These are phyloP conservation scores for Rosa lucieae DNA, from an alignment of 306 rosid genomes.

Conservation along the genomic window DNA sequence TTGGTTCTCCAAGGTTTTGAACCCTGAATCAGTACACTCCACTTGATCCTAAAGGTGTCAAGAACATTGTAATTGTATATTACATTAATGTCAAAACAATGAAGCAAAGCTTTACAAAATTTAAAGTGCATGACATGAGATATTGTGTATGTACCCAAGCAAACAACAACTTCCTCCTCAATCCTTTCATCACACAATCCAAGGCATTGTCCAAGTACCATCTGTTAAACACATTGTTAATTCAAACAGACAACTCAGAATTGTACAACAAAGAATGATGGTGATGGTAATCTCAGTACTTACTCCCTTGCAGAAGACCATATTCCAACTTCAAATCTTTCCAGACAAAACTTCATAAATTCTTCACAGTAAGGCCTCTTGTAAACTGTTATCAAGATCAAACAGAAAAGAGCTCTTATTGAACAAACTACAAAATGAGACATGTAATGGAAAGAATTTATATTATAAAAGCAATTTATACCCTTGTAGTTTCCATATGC, in stretches of 20 bases:
- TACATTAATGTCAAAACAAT: background rate
- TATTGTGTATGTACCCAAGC: slow-evolving; percentile 25
- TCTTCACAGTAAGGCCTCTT: slow-evolving; percentile 36
- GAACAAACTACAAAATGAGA: background rate
- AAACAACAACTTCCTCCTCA: background rate
- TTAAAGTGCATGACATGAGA: too few relatives aligned
- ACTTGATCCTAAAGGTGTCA: background rate
- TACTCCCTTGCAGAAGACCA: slow-evolving; percentile 41
- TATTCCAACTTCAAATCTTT: slow-evolving; percentile 46
- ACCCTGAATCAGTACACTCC: slow-evolving; percentile 17
- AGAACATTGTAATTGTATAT: background rate
- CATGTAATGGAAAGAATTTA: background rate
- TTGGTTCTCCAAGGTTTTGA: background rate
- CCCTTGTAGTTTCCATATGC: slow-evolving; percentile 24
- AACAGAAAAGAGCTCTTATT: background rate
- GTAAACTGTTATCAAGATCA: slow-evolving; percentile 17
- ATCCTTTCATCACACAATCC: background rate
- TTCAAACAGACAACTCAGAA: background rate
- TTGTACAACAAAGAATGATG: background rate
- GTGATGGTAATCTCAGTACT: background rate
- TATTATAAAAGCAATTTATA: background rate
- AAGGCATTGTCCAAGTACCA: slow-evolving; percentile 11
- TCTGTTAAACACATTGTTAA: background rate
- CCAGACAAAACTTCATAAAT: slow-evolving; percentile 36
- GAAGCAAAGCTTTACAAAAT: too few relatives aligned